Evolutionary conservation across 2,329 filamentous ascomycete species (phyloP), one percentile per base, ranked within the genome.

Genomic region (Diaporthe sp.): DNA sequence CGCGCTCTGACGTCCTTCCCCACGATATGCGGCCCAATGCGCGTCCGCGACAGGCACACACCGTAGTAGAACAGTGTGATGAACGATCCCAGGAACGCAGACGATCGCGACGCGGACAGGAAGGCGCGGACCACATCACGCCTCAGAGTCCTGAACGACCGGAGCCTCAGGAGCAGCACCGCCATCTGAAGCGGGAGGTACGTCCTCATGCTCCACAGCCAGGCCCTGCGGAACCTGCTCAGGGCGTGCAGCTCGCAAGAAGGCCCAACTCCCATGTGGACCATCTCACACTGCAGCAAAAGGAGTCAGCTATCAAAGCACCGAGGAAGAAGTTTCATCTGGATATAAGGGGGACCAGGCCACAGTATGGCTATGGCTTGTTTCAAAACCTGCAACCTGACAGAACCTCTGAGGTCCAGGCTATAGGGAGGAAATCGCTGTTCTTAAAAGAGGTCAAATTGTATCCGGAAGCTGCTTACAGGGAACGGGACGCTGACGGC

Each of bases 61-160:
- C 93, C 92, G 82, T 97, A 97, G 85, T 96, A 97, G 82, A 96
- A 97, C 15, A 95, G 85, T 1, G 91, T 87, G 78, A 97, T 93
- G 83, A 96, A 97, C 0, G 91, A 86, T 4, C 92, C 94, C 1
- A 98, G 88, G 82, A 97, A 97, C 0, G 93, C 88, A 0, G 94
- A 95, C 7, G 94, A 96, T 44, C 93, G 90, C 13, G 89, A 84
- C 1, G 94, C 91, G 2, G 92, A 92, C 19, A 87, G 79, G 37
- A 92, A 75, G 1, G 92, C 91, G 37, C 85, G 84, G 55, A 79
- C 79, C 15, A 89, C 78, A 7, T 90, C 83, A 44, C 85, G 86
- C 28, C 22, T 46, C 39, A 73, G 19, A 13, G 55, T n/a, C 9
- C 80, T 82, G 57, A 84, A 86, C 44, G 90, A 90, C 60, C 85